These are phyloP conservation scores for Tricholoma sp. DNA, from an alignment of 768 basidiomycete genomes.

Conservation along the genomic window DNA sequence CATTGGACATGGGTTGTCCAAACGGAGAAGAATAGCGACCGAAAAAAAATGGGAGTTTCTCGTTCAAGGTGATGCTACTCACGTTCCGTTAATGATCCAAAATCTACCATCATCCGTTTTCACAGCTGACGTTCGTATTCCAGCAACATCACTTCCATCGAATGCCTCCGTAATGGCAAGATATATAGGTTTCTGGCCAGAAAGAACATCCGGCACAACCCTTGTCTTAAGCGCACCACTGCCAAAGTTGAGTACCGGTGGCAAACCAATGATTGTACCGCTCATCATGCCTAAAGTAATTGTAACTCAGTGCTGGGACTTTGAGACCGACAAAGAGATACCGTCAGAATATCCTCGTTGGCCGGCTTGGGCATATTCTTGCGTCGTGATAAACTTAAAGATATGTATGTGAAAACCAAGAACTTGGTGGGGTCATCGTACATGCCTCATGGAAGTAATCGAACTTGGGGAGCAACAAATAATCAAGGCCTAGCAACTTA, in stretches of 20 bases:
- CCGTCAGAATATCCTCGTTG: slow-evolving; percentile 82
- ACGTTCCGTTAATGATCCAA: slow-evolving; percentile 73
- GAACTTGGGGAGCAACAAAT: slow-evolving; percentile 39
- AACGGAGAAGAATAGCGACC: slow-evolving; percentile 5
- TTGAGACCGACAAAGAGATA: slow-evolving; percentile 9
- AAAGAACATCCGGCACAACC: slow-evolving; percentile 60
- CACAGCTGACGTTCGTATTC: slow-evolving; percentile 66
- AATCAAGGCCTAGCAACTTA: not conserved
- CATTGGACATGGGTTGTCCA: not conserved
- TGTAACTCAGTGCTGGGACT: not conserved
- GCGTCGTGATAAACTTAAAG: slow-evolving; percentile 62
- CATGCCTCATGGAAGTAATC: slow-evolving; percentile 82
- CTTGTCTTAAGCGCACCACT: slow-evolving; percentile 47
- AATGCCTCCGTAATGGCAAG: slow-evolving; percentile 88
- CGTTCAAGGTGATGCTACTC: slow-evolving; percentile 14
- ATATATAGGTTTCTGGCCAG: slow-evolving; percentile 73
- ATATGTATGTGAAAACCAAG: not conserved
- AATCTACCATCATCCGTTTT: slow-evolving; percentile 76
- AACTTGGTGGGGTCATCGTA: not conserved
- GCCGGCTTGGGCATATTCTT: slow-evolving; percentile 68
- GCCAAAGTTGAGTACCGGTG: slow-evolving; percentile 82
- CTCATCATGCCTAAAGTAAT: slow-evolving; percentile 44
- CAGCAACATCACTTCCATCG: slow-evolving; percentile 78
- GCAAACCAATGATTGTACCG: slow-evolving; percentile 79
- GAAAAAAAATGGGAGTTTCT: not conserved